A percentile compares a stretch with the other conserved stretches of the same genome.
Conservation (phyloP, 108 stramenopile species). For the Parietichytrium sp. region DNA sequence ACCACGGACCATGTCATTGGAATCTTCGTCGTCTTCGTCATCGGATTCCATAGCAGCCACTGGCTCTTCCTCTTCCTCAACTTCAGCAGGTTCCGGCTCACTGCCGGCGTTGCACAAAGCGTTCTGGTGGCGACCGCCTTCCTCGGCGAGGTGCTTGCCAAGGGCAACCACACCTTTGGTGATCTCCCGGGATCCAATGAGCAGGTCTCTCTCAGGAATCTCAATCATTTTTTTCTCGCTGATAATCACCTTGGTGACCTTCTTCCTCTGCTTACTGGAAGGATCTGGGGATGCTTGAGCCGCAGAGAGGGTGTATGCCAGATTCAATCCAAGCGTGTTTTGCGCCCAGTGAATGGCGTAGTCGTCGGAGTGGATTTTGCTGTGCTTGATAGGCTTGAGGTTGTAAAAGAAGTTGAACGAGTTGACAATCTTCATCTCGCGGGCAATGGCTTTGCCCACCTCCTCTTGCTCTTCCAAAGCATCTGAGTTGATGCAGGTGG, state of each 20-base stretch:
- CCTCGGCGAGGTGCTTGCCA: background rate
- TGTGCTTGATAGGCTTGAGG: conserved; percentile 16
- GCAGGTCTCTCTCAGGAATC: background rate
- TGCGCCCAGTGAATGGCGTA: conserved; percentile 18
- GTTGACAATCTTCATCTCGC: background rate
- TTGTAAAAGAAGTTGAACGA: background rate
- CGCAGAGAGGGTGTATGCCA: background rate
- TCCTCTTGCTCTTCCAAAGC: conserved; percentile 31
- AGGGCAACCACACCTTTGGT: background rate
- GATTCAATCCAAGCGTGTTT: conserved; percentile 12
- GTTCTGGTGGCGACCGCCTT: background rate
- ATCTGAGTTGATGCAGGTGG: background rate
- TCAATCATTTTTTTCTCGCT: conserved; percentile 11
- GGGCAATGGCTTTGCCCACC: background rate
- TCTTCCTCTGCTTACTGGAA: background rate
- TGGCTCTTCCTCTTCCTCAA: background rate
- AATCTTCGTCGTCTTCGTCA: background rate
- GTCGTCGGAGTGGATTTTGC: background rate
- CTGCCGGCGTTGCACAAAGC: background rate
- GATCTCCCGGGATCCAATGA: background rate
- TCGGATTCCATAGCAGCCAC: background rate
- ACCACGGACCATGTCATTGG: background rate
- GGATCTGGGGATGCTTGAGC: background rate
- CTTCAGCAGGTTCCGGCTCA: background rate
- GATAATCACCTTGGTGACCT: background rate